Base-by-base conservation (phyloP, 257 asterid genomes). In the Apocynum venetum region DNA sequence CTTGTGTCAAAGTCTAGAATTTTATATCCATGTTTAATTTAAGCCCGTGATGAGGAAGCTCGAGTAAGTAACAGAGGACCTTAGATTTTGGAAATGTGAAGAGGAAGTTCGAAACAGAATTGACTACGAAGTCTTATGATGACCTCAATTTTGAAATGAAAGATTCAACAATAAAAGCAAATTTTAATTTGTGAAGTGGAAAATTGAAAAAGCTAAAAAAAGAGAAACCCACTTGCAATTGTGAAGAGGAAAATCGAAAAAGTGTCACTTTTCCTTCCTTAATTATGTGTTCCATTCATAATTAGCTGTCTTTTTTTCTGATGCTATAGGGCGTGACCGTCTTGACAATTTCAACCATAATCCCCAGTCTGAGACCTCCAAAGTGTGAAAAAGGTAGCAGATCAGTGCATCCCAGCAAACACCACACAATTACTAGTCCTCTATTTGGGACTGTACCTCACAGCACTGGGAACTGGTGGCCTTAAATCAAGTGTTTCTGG, bases 391-490 rank as follows among this genome's bases (percentile, higher is more conserved):
- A 53, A 12, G 91, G 92, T 48, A 78, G 88, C 67, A 41, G 11
- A 1, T 13, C 90, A n/a, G 17, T 93, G 98, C 73, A 56, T 88
- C 3, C 97, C 93, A 8, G 98, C 98, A 2, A 83, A 56, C 78
- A 64, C 79, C 67, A 88, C 79, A 0, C 96, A 93, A 73, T 90
- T 93, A 0, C 36, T 81, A 56, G 89, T 85, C 74, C 96, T 93
- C 66, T 89, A 85, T 84, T 19, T 72, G 3, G 95, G 96, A 2
- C 82, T 93, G 3, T 93, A 93, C 75, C 85, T 90, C 44, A 93
- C 98, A 0, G 98, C 98, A 12, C 88, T 93, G 0, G 98, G 98
- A 49, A 93, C 97, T 4, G 98, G 97, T 0, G 98, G 98, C 8
- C 80, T 91, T 2, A 93, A 93, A 55, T 93, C 98, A 8, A 93